Conservation (phyloP, 73 alveolate species). For the Paramecium pentaurelia region DNA sequence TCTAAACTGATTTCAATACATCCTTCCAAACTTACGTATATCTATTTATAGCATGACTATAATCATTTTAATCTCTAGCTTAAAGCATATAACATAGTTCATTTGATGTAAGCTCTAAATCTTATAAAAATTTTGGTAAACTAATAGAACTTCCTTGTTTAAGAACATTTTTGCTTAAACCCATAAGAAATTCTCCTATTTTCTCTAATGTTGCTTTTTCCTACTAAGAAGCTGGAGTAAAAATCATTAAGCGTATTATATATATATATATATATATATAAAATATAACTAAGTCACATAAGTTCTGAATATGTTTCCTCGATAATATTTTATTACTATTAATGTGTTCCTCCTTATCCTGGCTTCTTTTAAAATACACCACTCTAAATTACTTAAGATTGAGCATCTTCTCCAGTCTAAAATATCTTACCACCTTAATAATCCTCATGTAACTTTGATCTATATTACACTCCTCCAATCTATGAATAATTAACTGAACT, state of each 20-base stretch:
- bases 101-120: neutral
- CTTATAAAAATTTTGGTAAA: neutral
- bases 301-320: slow-evolving; percentile 9
- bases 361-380: slow-evolving; percentile 21
- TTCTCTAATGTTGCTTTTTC: neutral
- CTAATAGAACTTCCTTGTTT: neutral
- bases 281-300: neutral
- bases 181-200: neutral
- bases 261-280: neutral
- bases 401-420: slow-evolving; percentile 15
- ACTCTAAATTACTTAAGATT: slow-evolving; percentile 31
- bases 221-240: neutral
- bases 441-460: neutral
- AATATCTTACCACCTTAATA: neutral
- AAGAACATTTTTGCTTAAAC: neutral
- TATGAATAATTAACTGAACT: slow-evolving; percentile 47
- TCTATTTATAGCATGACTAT: neutral
- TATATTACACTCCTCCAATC: neutral
- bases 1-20: neutral
- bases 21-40: neutral
- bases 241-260: neutral
- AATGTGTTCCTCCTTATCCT: neutral
- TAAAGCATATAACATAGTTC: neutral
- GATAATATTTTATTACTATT: neutral
- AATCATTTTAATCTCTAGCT: slow-evolving; percentile 18